Conservation (phyloP, 768 basidiomycete genomes). For the Tylopilus balloui region DNA sequence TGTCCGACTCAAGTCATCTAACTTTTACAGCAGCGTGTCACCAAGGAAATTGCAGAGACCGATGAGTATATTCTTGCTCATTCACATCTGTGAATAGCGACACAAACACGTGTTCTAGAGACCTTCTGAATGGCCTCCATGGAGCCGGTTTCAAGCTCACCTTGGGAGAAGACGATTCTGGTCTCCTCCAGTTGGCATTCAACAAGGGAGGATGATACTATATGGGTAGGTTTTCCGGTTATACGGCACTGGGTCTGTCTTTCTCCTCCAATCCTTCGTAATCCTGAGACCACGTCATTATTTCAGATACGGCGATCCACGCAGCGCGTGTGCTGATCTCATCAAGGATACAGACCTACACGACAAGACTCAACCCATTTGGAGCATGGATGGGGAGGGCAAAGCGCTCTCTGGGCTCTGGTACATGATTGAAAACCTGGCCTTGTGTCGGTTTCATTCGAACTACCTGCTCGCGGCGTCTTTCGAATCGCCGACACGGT, state of each 20-base stretch:
- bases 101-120: slow-evolving; percentile 27
- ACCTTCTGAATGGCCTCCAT: slow-evolving; percentile 51
- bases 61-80: slow-evolving; percentile 43
- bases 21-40: slow-evolving; percentile 34
- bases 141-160: slow-evolving; percentile 55
- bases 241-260: slow-evolving; percentile 22
- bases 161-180: slow-evolving; percentile 47
- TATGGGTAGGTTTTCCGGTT: slow-evolving; percentile 41
- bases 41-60: slow-evolving; percentile 44
- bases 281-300: neutral
- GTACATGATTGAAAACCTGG: slow-evolving; percentile 62
- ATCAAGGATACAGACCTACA: slow-evolving; percentile 20
- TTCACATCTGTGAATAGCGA: neutral
- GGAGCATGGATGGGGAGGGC: slow-evolving; percentile 26
- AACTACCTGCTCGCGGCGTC: slow-evolving; percentile 30
- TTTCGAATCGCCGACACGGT: neutral
- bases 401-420: slow-evolving; percentile 36
- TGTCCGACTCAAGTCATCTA: slow-evolving; percentile 35
- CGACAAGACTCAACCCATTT: slow-evolving; percentile 22
- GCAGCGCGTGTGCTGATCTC: slow-evolving; percentile 13
- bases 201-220: slow-evolving; percentile 61
- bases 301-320: slow-evolving; percentile 22
- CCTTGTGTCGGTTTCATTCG: slow-evolving; percentile 61
- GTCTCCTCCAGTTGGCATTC: slow-evolving; percentile 46
- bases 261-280: neutral